Evolutionary conservation across 371 early-diverging fungal genomes (phyloP).

Genomic region (Apophysomyces variabilis): DNA sequence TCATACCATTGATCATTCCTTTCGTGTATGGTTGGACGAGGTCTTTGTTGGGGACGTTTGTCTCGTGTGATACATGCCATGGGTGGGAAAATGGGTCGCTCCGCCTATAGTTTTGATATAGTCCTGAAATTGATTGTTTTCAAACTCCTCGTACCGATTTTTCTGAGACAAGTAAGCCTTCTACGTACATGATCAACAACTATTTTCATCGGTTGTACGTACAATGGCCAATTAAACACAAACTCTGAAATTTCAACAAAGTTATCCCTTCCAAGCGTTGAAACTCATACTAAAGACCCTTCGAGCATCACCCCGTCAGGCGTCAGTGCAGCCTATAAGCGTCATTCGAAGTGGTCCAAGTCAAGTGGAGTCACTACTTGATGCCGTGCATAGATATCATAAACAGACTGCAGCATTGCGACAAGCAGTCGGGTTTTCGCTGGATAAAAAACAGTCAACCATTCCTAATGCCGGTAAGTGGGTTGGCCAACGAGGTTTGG

Average conservation of each 20-base stretch:
- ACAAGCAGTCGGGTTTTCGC: constrained; percentile 2
- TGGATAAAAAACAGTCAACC: constrained; percentile 12
- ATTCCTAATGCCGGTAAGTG: constrained; percentile 17
- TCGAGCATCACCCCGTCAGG: constrained; percentile 14
- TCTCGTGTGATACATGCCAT: no score
- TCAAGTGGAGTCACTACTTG: neutral
- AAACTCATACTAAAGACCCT: constrained; percentile 16
- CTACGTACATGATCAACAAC: neutral
- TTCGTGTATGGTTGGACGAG: no score
- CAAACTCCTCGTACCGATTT: no score
- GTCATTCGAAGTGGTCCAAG: neutral
- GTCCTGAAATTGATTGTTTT: no score
- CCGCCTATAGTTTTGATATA: no score
- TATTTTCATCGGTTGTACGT: constrained; percentile 4
- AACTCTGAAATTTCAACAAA: neutral
- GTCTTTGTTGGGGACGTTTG: no score
- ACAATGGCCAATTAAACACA: neutral
- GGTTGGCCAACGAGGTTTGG: no score
- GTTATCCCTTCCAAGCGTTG: constrained; percentile 20
- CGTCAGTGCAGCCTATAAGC: neutral
- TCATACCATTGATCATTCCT: no score
- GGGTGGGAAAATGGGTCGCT: no score
- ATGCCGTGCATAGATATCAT: neutral
- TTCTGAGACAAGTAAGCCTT: no score
- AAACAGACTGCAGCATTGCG: neutral